These are phyloP conservation scores for Botrytis squamosa DNA, from an alignment of 2,329 filamentous ascomycete species.

Conservation along the genomic window DNA sequence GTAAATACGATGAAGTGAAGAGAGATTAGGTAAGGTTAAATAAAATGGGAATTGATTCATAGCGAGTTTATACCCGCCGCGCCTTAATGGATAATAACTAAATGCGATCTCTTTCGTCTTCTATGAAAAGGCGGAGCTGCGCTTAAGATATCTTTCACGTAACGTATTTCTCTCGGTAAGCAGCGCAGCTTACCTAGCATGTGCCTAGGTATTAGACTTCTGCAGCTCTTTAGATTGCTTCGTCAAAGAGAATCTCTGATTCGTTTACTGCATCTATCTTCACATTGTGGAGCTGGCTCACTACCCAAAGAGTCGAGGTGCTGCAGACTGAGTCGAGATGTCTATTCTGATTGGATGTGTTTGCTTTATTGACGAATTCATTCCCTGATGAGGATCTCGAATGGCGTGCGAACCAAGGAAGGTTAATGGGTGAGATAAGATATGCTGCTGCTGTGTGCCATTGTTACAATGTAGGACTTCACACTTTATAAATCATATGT, in stretches of 20 bases:
- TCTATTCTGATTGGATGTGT: background rate
- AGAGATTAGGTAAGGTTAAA: no score
- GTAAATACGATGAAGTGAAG: no score
- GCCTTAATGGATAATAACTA: no score
- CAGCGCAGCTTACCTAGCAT: background rate
- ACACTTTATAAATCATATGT: background rate
- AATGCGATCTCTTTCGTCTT: no score
- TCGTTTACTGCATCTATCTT: background rate
- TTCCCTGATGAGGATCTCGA: background rate
- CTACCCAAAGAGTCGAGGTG: background rate
- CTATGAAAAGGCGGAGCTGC: background rate
- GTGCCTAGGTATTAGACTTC: background rate
- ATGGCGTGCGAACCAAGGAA: background rate
- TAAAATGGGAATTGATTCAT: no score
- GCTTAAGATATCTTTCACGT: background rate
- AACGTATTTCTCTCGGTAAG: background rate
- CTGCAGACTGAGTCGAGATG: background rate
- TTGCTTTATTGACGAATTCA: background rate
- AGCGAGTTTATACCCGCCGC: no score
- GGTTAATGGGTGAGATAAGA: background rate
- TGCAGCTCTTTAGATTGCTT: background rate
- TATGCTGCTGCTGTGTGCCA: background rate
- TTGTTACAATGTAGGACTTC: background rate
- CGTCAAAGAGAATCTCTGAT: background rate
- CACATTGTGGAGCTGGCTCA: background rate